Percentiles rank a stretch among this genome's conserved stretches.
These are phyloP conservation scores for Hypoxylon sp. DNA, from an alignment of 2,329 filamentous ascomycete species.

Conservation along the genomic window DNA sequence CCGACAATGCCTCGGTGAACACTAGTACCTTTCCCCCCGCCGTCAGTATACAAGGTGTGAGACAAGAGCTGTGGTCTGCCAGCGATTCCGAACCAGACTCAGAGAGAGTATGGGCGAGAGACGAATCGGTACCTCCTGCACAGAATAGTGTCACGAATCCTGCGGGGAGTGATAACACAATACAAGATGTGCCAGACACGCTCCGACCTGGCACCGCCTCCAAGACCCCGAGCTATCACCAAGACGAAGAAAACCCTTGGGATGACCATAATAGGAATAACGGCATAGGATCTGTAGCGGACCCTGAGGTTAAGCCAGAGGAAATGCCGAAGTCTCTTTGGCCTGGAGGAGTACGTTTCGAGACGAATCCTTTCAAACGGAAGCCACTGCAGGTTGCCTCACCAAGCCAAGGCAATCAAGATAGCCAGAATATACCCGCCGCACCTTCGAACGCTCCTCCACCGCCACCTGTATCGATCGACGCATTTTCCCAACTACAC, in stretches of 20 bases:
- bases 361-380: constrained; percentile 71
- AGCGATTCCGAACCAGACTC: constrained; percentile 54
- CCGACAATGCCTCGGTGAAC: constrained; percentile 51
- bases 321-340: constrained; percentile 54
- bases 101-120: constrained; percentile 52
- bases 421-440: constrained; percentile 35
- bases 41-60: constrained; percentile 50
- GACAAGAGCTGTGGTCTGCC: constrained; percentile 54
- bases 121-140: constrained; percentile 23
- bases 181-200: constrained; percentile 53
- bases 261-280: constrained; percentile 43
- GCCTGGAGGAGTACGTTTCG: constrained; percentile 54
- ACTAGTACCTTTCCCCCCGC: constrained; percentile 46
- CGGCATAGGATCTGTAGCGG: constrained; percentile 23
- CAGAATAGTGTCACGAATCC: constrained; percentile 25
- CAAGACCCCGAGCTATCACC: constrained; percentile 49
- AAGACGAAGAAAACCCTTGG: constrained; percentile 58
- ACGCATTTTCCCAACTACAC: constrained; percentile 60
- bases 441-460: constrained; percentile 45
- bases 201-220: constrained; percentile 54
- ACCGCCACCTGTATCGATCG: constrained; percentile 51
- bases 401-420: constrained; percentile 25
- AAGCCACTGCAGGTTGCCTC: constrained; percentile 55
- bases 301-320: constrained; percentile 42
- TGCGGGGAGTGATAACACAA: constrained; percentile 35